Evolutionary conservation across 2,329 filamentous ascomycete species (phyloP), one percentile per base, ranked within the genome.

Genomic region (Aschersonia sp.): DNA sequence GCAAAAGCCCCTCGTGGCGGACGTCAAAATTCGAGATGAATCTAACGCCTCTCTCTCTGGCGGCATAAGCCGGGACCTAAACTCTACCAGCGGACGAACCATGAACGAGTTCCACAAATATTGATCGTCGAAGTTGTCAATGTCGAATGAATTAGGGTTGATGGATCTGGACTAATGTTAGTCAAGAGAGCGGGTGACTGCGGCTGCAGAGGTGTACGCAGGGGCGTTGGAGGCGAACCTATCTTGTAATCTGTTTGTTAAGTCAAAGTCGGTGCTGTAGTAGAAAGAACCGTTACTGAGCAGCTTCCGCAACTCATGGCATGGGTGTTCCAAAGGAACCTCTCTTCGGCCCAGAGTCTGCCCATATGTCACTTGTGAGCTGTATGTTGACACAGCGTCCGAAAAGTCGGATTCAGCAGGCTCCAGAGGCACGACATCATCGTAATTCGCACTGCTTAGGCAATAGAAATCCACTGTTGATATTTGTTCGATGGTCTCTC

Each of bases 71-170:
- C 86, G 78, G 31, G 84, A 89, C 43, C 92, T 82, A 62, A 98
- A 97, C 61, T 89, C 78, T 31, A 96, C 82, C 47, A 98, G 73
- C 4, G 92, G 89, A 53, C 85, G 83, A 57, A 98, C 95, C 89
- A 98, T 96, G 66, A 94, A 96, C 3, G 88, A 94, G 61, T 98
- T 98, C 92, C 92, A 98, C 20, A 98, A 68, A 61, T 95, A 96
- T 1, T 85, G 84, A 58, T 89, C 84, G 63, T 98, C 89, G 52
- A 97, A 81, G 58, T 87, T 92, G 61, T 95, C 89, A 51, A 96
- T 88, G 52, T 94, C 86, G 53, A 97, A 89, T 1, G 84, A 81
- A 43, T 81, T 75, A 28, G 79, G 79, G 60, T 91, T 87, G 49
- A 84, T 78, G 10, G 83, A 80, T 88, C 30, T 41, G 29, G 31